These are phyloP conservation scores for Fusarium haematococcum DNA, from an alignment of 2,329 filamentous ascomycete species.

Conservation along the genomic window DNA sequence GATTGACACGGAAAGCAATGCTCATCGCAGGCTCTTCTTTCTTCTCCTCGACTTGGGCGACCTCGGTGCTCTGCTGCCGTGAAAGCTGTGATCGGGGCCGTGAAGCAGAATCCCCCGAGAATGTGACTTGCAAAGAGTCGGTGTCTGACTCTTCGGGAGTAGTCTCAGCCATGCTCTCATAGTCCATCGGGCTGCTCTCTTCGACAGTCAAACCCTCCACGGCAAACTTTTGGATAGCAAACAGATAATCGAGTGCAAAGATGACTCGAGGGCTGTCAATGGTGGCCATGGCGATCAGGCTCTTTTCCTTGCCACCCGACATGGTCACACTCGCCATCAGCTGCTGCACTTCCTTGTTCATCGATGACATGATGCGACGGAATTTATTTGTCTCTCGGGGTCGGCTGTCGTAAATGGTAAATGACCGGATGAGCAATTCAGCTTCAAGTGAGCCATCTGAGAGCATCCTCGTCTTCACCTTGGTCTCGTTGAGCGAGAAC, in stretches of 20 bases:
- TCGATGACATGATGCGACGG: constrained; percentile 96
- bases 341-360: constrained; percentile 94
- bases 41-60: constrained; percentile 28
- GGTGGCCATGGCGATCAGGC: constrained; percentile 89
- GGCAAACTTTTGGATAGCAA: constrained; percentile 87
- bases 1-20: constrained; percentile 89
- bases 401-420: constrained; percentile 95
- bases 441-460: constrained; percentile 92
- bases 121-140: constrained; percentile 66
- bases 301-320: constrained; percentile 83
- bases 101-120: constrained; percentile 51
- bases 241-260: constrained; percentile 94
- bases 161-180: constrained; percentile 66
- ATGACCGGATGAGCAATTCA: constrained; percentile 92
- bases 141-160: constrained; percentile 68
- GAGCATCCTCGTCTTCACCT: constrained; percentile 91
- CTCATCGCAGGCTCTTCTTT: constrained; percentile 65
- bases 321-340: constrained; percentile 98
- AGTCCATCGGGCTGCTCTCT: constrained; percentile 64
- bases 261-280: constrained; percentile 96
- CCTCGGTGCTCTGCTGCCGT: constrained; percentile 36
- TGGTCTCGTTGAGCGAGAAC: constrained; percentile 94
- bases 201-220: constrained; percentile 74
- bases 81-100: constrained; percentile 46
- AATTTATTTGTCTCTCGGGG: constrained; percentile 92